phyloP scores from a whole-genome alignment of 805 yeast genomes.

The Saccharomyces kudriavzevii region DNA sequence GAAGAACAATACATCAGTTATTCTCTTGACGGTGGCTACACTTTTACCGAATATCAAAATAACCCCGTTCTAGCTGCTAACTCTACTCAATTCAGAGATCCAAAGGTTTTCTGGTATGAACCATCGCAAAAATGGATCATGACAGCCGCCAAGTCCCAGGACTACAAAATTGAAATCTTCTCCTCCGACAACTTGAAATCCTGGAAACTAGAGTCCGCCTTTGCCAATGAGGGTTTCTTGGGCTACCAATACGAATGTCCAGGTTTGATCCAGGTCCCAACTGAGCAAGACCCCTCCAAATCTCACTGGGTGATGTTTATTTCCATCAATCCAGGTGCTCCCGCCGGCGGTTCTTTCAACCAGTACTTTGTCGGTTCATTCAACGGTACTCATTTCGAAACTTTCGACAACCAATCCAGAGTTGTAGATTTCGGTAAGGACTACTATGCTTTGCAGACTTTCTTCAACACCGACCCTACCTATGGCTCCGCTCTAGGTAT shows the following conservation, averaged over 20 bases:
- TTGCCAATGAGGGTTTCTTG: constrained; percentile 22
- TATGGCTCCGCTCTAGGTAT: constrained; percentile 28
- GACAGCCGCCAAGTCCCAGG: constrained; percentile 27
- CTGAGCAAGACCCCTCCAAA: constrained; percentile 10
- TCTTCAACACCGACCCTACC: constrained; percentile 20
- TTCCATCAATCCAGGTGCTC: constrained; percentile 38
- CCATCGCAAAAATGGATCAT: constrained; percentile 28
- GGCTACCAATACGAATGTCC: constrained; percentile 40
- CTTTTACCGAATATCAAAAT: constrained; percentile 25
- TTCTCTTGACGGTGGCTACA: constrained; percentile 32
- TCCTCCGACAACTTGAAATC: constrained; percentile 22
- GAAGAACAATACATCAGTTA: constrained; percentile 32
- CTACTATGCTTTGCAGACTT: constrained; percentile 35
- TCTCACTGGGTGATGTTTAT: constrained; percentile 32
- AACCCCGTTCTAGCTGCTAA: constrained; percentile 31
- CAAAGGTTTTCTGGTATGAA: constrained; percentile 32
- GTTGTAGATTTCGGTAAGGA: constrained; percentile 34
- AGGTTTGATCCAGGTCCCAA: constrained; percentile 29
- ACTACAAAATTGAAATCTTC: constrained; percentile 25
- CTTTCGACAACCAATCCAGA: constrained; percentile 26
- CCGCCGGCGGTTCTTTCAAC: constrained; percentile 34
- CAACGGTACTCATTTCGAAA: constrained; percentile 32
- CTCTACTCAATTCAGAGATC: constrained; percentile 30
- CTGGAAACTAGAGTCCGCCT: constrained; percentile 27
- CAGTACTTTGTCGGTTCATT: constrained; percentile 37